Percentiles rank a stretch among this genome's conserved stretches.
Conservation (phyloP, 2,329 filamentous ascomycete genomes). For the Xylariaceae sp. region DNA sequence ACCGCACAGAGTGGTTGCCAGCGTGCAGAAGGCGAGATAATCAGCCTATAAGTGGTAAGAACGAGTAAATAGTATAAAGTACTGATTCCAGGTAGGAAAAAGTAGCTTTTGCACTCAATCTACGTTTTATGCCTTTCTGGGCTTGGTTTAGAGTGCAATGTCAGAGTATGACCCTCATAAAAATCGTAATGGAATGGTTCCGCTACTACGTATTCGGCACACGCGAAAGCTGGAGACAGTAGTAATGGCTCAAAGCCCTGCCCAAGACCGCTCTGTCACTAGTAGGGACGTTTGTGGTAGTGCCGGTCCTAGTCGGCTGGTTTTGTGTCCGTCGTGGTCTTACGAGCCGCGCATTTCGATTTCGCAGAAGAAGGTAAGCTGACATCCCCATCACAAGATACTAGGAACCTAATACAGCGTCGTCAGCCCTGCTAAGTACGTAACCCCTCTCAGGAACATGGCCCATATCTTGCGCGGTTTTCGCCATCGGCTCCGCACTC, state of each 20-base stretch:
- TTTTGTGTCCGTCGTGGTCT: not conserved
- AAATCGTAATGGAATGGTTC: too few relatives aligned
- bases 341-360: not conserved
- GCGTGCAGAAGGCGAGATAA: too few relatives aligned
- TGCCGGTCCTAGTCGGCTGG: not conserved
- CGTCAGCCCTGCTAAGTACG: not conserved
- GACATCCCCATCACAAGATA: too few relatives aligned
- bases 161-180: too few relatives aligned
- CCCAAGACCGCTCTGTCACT: not conserved
- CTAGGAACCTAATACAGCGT: not conserved
- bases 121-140: too few relatives aligned
- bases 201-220: not conserved
- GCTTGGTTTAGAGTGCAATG: too few relatives aligned
- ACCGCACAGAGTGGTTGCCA: too few relatives aligned
- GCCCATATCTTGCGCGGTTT: not conserved
- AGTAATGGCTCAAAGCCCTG: not conserved
- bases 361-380: not conserved
- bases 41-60: too few relatives aligned
- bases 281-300: not conserved
- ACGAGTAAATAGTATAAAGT: too few relatives aligned
- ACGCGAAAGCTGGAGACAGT: not conserved
- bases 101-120: too few relatives aligned
- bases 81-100: too few relatives aligned
- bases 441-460: not conserved
- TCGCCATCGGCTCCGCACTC: not conserved